Base-by-base conservation (phyloP, 768 basidiomycete genomes). In the Candolleomyces efflorescens region DNA sequence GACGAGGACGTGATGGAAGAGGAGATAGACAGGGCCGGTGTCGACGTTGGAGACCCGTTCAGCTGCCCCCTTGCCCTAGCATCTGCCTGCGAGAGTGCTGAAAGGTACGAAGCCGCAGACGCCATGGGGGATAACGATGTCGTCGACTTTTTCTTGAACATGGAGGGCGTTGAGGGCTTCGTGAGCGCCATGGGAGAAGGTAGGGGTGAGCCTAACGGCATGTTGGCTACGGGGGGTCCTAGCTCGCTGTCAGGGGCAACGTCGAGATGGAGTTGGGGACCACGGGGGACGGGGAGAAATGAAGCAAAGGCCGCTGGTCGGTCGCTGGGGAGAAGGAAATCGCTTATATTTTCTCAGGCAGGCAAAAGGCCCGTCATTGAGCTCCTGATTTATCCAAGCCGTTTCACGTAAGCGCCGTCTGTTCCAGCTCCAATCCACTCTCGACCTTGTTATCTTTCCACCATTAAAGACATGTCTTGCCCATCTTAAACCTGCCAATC, bases 21-120 rank as follows among this genome's bases (percentile, higher is more conserved):
- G 3, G 89, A 90, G 9, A 87, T 74, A 0, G 90, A 91, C 13
- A 90, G 73, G 0, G 89, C 83, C 1, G 89, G 88, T 1, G 88
- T 89, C 5, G 86, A 82, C 0, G 81, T 75, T 15, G 86, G 82
- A 11, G 84, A 71, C 17, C 63, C 62, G 20, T 49, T 61, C 38
- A 63, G 44, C 56, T 62, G 17, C 55, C 73, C 72, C 58, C 87
- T 82, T 9, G 85, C 83, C 51, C 85, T 80, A 41, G 88, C 85
- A 68, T 92, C 90, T 50, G 77, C 77, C 61, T 77, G 73, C 18
- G 76, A 76, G 45, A 78, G 69, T 17, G 77, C 77, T 32, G 72
- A 75, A 53, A 78, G 71, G 59, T 77, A 77, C 5, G 74, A 75
- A 11, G 75, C 75, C 17, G 77, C 77, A n/a, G 75, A 73, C 22